Evolutionary conservation across 2,329 filamentous ascomycete species (phyloP).

Genomic region (Pseudodiploospora longispora): DNA sequence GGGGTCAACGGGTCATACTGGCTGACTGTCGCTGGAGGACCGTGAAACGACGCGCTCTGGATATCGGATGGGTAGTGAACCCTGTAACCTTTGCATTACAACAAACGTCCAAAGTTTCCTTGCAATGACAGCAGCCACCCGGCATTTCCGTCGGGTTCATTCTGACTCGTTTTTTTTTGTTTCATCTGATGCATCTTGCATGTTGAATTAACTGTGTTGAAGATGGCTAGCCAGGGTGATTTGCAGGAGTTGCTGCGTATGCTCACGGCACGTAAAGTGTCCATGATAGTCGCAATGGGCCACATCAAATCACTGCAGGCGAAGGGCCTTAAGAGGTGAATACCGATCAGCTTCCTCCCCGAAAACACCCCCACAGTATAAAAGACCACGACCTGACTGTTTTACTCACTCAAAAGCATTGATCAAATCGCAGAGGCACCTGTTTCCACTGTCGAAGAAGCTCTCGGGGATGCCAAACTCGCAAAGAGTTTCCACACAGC

Average conservation of each 20-base stretch:
- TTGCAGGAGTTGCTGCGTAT: conserved; percentile 54
- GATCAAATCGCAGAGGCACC: conserved; percentile 46
- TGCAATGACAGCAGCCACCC: no score
- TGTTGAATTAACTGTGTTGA: not conserved
- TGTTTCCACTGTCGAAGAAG: conserved; percentile 34
- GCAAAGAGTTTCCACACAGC: conserved; percentile 44
- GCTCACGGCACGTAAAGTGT: conserved; percentile 49
- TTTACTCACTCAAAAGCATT: conserved; percentile 31
- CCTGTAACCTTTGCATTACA: no score
- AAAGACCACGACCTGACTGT: not conserved
- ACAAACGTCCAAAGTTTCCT: no score
- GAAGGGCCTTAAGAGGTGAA: conserved; percentile 47
- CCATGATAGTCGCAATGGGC: conserved; percentile 51
- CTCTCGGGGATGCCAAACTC: conserved; percentile 39
- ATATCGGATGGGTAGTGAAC: no score
- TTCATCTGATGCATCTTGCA: not conserved
- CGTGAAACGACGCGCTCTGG: no score
- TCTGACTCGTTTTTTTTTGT: not conserved
- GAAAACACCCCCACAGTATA: not conserved
- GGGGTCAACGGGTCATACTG: no score
- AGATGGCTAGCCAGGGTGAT: conserved; percentile 51
- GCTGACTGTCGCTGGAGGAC: no score
- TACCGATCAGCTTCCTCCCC: not conserved
- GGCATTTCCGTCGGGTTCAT: no score
- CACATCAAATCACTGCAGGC: conserved; percentile 50